A percentile compares a stretch with the other conserved stretches of the same genome.
Conservation (phyloP, 116 monocot genomes). For the Cymodocea nodosa region DNA sequence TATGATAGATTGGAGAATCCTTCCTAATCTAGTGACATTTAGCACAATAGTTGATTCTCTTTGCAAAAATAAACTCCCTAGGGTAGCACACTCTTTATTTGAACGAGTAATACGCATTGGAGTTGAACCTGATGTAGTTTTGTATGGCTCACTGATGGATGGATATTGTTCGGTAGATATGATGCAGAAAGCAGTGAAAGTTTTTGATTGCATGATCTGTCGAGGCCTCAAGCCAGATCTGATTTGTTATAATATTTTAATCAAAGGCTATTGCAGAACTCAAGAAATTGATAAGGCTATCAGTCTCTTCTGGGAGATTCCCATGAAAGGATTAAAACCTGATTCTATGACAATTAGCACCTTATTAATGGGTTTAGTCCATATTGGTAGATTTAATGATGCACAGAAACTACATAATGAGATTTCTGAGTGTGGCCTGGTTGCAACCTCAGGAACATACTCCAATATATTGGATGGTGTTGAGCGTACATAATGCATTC, state of each 20-base stretch:
- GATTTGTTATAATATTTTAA: slow-evolving; percentile 5
- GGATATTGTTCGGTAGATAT: slow-evolving; percentile 13
- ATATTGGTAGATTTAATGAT: background rate
- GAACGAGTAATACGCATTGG: slow-evolving; percentile 16
- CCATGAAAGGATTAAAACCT: slow-evolving; percentile 2
- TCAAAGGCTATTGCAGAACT: slow-evolving; percentile 6
- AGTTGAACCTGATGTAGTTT: slow-evolving; percentile 17
- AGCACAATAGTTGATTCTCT: slow-evolving; percentile 19
- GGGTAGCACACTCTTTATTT: slow-evolving; percentile 19
- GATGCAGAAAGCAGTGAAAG: slow-evolving; percentile 12
- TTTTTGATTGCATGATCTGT: slow-evolving; percentile 2
- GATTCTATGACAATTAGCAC: slow-evolving; percentile 1
- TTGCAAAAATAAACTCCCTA: slow-evolving; percentile 22
- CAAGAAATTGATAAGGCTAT: slow-evolving; percentile 3
- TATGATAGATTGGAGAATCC: slow-evolving; percentile 14
- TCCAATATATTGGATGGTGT: background rate
- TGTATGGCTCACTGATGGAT: slow-evolving; percentile 23
- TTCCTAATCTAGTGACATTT: slow-evolving; percentile 11
- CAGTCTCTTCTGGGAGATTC: slow-evolving; percentile 1
- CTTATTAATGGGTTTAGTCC: background rate
- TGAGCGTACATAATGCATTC: background rate
- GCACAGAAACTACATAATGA: background rate
- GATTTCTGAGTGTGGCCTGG: background rate
- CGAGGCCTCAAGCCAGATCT: background rate
- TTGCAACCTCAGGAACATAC: background rate